Evolutionary conservation across 345 rosid species (phyloP).

Genomic region (Populus alba): DNA sequence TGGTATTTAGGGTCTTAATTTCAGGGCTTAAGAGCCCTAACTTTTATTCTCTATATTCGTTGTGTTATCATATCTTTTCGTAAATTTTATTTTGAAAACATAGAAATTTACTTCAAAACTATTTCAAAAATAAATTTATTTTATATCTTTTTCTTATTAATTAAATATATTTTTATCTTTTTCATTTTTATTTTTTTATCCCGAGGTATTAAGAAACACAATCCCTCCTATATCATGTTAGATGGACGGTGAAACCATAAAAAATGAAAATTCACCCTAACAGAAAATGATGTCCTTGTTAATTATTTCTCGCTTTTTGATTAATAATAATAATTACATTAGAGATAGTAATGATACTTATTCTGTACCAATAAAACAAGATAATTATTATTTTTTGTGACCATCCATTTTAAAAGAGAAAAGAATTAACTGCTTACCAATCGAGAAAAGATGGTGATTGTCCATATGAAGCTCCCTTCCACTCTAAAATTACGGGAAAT

Average conservation of each 20-base stretch:
- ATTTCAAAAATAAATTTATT: too few relatives aligned
- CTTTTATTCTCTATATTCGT: too few relatives aligned
- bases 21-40: too few relatives aligned
- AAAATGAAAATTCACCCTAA: background rate
- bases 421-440: background rate
- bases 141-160: too few relatives aligned
- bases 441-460: background rate
- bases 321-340: background rate
- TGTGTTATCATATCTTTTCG: too few relatives aligned
- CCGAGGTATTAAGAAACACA: too few relatives aligned
- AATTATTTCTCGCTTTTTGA: background rate
- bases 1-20: too few relatives aligned
- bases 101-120: too few relatives aligned
- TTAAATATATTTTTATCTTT: too few relatives aligned
- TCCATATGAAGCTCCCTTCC: background rate
- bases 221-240: background rate
- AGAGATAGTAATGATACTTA: background rate
- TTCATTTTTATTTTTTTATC: too few relatives aligned
- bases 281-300: background rate
- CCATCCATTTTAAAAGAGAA: background rate
- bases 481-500: background rate
- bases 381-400: background rate
- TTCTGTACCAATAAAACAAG: background rate
- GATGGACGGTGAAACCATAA: slow-evolving; percentile 5
- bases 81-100: too few relatives aligned